Base-by-base conservation (phyloP, 1,284 basidiomycete species). In the Microbotryomycetes sp. region DNA sequence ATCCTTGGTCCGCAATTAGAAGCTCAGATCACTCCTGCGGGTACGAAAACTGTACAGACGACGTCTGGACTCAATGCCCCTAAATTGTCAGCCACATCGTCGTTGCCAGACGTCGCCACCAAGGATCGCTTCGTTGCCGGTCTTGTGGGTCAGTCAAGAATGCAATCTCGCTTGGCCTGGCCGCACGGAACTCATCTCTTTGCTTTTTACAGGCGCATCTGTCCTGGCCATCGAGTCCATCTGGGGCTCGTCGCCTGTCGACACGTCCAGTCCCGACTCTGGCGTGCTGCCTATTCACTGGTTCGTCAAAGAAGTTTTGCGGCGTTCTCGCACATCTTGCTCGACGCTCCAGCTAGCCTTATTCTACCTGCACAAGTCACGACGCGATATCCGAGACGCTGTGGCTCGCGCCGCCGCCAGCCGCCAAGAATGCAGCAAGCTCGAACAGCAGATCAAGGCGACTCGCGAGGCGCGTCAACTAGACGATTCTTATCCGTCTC, bases 331-430 rank as follows among this genome's bases (percentile, higher is more conserved):
- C 21, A 73, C 72, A 2, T 68, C 64, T 18, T 68, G 64, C 57
- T 70, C 70, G 45, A 72, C 71, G 11, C 64, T 73, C 23, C 72
- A 73, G 29, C 63, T 71, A 52, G 67, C 71, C 6, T 61, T 73
- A 3, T 73, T 69, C 62, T 73, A 73, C 67, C 65, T 73, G 15
- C 72, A 73, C 65, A 69, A 70, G 41, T 60, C 64, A 18, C 60
- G 72, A 15, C 57, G 62, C 50, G 51, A 52, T 27, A 70, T 73
- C 30, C 51, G 72, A 11, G 60, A 65, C 6, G 55, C 63, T 18
- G 64, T 73, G 9, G 45, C 48, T 13, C 21, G 35, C 26, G 64
- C 70, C 5, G 70, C 67, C 9, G 45, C 29, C 7, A 45, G 49
- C 15, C 45, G 49, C 13, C 24, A 27, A 35, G 60, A 61, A 49